Conservation (phyloP, 768 basidiomycete genomes). For the Termitomyces sp. region DNA sequence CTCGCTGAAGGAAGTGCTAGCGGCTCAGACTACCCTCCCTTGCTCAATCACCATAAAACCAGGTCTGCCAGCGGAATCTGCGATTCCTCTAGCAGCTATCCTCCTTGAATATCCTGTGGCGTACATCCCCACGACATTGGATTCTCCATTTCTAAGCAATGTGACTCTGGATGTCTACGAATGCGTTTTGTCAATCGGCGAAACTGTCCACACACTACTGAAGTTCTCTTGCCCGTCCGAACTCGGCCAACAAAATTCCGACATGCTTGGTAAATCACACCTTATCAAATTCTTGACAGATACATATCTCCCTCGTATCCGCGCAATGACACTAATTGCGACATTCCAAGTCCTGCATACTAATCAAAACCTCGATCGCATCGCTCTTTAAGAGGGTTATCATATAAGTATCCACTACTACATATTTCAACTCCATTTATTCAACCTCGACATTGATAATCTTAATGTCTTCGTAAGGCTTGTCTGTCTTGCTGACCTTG, state of each 20-base stretch:
- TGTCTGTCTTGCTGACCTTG: slow-evolving; percentile 79
- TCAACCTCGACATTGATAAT: slow-evolving; percentile 79
- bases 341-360: slow-evolving; percentile 28
- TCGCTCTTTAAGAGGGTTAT: slow-evolving; percentile 38
- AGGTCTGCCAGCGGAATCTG: slow-evolving; percentile 22
- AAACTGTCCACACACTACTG: slow-evolving; percentile 35
- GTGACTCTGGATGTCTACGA: slow-evolving; percentile 52
- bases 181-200: slow-evolving; percentile 25
- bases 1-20: slow-evolving; percentile 9
- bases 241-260: slow-evolving; percentile 19
- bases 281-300: slow-evolving; percentile 28
- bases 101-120: slow-evolving; percentile 62
- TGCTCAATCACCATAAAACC: slow-evolving; percentile 28
- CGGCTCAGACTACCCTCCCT: not conserved
- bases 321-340: slow-evolving; percentile 17
- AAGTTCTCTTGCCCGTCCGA: slow-evolving; percentile 56
- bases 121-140: slow-evolving; percentile 34
- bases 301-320: slow-evolving; percentile 33
- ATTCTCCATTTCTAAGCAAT: slow-evolving; percentile 40
- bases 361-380: slow-evolving; percentile 39
- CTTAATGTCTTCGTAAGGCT: slow-evolving; percentile 92
- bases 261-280: slow-evolving; percentile 17
- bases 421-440: slow-evolving; percentile 27
- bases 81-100: slow-evolving; percentile 54
- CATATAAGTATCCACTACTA: not conserved